phyloP scores from a whole-genome alignment of 75 land plant species.

The Selaginella moellendorffii region DNA sequence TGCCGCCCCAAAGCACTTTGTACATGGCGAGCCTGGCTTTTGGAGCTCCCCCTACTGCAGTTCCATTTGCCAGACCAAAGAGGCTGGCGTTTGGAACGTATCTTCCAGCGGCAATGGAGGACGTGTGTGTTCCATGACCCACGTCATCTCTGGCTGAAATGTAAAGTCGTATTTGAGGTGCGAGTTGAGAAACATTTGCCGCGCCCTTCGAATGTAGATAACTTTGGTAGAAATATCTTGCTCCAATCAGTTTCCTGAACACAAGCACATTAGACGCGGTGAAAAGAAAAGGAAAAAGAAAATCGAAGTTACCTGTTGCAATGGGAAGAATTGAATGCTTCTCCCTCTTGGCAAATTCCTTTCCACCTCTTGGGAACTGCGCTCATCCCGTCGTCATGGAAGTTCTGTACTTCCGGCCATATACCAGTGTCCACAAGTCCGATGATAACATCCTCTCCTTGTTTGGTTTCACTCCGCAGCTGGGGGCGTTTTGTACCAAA shows the following conservation, averaged over 20 bases:
- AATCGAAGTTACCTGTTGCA: too few species aligned
- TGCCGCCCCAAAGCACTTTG: neutral
- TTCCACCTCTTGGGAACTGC: slow-evolving; percentile 30
- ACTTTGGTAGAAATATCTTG: neutral
- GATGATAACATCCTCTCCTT: slow-evolving; percentile 9
- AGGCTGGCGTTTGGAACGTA: neutral
- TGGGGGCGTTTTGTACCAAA: too few species aligned
- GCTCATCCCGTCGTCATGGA: neutral
- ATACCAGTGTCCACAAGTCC: slow-evolving; percentile 15
- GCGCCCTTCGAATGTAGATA: neutral
- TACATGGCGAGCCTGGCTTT: neutral
- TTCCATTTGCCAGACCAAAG: neutral
- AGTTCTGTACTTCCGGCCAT: slow-evolving; percentile 10
- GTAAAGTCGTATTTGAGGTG: neutral
- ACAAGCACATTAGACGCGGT: neutral
- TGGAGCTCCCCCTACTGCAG: neutral
- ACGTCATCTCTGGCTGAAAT: neutral
- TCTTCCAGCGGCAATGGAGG: neutral
- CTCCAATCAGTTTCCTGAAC: neutral
- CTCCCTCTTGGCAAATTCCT: slow-evolving; percentile 35
- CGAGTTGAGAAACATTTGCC: neutral
- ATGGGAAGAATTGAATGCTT: too few species aligned
- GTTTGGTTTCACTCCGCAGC: too few species aligned
- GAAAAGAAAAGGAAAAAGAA: too few species aligned
- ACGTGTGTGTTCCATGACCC: neutral